Evolutionary conservation across 495 filamentous ascomycete species (phyloP), one percentile per base, ranked within the genome.

Genomic region (Mycothermus thermophilus): DNA sequence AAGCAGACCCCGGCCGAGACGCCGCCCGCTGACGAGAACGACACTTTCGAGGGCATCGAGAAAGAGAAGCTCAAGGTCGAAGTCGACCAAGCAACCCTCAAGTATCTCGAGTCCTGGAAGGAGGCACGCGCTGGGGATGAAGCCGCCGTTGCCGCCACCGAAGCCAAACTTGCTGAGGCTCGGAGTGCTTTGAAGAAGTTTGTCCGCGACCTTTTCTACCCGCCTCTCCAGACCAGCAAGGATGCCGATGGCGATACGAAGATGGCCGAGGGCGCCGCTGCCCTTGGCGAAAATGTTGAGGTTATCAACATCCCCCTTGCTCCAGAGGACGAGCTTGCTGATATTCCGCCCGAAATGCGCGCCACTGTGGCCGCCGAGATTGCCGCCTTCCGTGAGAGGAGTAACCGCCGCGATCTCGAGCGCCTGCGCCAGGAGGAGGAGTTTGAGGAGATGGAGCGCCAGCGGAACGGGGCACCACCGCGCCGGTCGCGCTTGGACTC

Each of bases 281-380:
- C 63, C 11, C 58, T 63, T 29, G 74, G 63, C 22, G 69, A 70
- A 20, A 67, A 82, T 38, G 71, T 75, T 14, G 87, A 93, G 59
- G 78, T 95, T 21, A 79, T 95, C 43, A 94, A 84, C 27, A 95
- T 94, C 41, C 80, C 83, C 3, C 71, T 93, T 23, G 80, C 82
- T 6, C 71, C 78, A 17, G 90, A 99, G 45, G 90, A 99, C 51
- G 90, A 99, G 47, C 66, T 99, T 19, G 79, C 83, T 26, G 92
- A 99, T 48, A 93, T 99, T 36, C 90, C 90, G 2, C 78, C 82
- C 8, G 90, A 95, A 48, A 88, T 88, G 86, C 77, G 90, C n/a
- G 90, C 88, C 48, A 93, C 79, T 6, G 88, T 99, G 16, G 84
- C 90, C 6, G 79, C 79, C 41, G 92, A 99, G 46, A 99, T 99